Evolutionary conservation across 2,329 filamentous ascomycete species (phyloP).

Genomic region (Fusarium protoensiforme): DNA sequence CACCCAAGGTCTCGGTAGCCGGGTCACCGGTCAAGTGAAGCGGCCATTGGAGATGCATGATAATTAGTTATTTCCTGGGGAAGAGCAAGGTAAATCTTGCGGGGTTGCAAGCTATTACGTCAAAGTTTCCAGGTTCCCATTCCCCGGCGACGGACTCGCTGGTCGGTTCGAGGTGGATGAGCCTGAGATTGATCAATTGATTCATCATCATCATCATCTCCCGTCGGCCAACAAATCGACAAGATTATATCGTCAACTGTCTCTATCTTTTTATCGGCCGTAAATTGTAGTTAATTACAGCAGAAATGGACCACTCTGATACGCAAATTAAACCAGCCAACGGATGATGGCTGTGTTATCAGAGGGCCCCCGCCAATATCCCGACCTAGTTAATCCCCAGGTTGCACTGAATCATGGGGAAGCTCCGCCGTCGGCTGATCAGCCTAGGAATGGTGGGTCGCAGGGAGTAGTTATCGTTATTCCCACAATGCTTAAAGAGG

Average conservation of each 20-base stretch:
- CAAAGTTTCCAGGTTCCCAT: background rate
- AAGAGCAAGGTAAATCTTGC: background rate
- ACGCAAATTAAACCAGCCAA: background rate
- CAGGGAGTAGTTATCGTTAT: background rate
- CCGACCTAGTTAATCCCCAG: background rate
- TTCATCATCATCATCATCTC: background rate
- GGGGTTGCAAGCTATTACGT: background rate
- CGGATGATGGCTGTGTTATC: background rate
- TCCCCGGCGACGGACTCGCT: background rate
- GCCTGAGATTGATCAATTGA: background rate
- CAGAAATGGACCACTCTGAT: background rate
- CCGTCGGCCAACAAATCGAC: background rate
- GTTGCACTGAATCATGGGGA: background rate
- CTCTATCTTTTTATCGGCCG: background rate
- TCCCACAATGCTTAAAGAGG: background rate
- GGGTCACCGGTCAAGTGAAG: background rate
- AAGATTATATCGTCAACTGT: background rate
- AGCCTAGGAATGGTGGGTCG: background rate
- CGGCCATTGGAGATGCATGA: background rate
- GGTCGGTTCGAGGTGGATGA: background rate
- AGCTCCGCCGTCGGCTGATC: background rate
- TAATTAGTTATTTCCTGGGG: background rate
- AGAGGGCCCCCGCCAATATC: background rate
- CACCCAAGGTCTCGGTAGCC: background rate
- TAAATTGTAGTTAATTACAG: background rate